phyloP scores from a whole-genome alignment of 164 flowering plant genomes.

The Tetrastigma voinierianum region DNA sequence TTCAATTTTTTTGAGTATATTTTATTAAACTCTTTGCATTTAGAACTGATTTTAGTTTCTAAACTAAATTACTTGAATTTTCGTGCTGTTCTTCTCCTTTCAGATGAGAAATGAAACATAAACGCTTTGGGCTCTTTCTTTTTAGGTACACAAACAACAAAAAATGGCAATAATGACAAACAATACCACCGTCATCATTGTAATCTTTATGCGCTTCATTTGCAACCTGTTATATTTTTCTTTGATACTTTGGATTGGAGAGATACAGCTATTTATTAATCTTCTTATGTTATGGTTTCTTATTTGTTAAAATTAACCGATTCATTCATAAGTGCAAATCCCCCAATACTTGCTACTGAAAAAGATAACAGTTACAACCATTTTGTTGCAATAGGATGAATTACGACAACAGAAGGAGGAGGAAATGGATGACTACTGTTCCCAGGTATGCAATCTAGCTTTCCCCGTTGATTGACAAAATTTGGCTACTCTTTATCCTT shows the following conservation, averaged over 20 bases:
- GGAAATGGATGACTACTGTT: slow-evolving; percentile 97
- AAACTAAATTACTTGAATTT: no score
- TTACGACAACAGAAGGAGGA: slow-evolving; percentile 91
- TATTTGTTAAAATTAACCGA: not conserved
- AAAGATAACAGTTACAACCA: not conserved
- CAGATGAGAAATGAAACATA: no score
- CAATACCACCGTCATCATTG: not conserved
- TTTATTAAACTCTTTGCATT: no score
- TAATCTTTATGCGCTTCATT: not conserved
- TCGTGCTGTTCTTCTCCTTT: no score
- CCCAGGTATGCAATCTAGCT: slow-evolving; percentile 55
- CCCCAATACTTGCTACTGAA: not conserved
- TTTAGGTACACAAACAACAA: no score
- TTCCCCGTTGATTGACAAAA: not conserved
- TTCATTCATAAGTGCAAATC: not conserved
- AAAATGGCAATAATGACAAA: no score
- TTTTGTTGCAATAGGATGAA: slow-evolving; percentile 64
- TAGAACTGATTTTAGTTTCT: no score
- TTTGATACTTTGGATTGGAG: not conserved
- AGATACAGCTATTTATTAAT: not conserved
- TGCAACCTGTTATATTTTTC: not conserved
- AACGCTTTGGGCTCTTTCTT: no score
- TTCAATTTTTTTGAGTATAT: no score
- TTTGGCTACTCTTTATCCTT: not conserved
- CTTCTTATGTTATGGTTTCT: not conserved